Conservation (phyloP, 768 basidiomycete species). For the Cystobasidium ongulense region DNA sequence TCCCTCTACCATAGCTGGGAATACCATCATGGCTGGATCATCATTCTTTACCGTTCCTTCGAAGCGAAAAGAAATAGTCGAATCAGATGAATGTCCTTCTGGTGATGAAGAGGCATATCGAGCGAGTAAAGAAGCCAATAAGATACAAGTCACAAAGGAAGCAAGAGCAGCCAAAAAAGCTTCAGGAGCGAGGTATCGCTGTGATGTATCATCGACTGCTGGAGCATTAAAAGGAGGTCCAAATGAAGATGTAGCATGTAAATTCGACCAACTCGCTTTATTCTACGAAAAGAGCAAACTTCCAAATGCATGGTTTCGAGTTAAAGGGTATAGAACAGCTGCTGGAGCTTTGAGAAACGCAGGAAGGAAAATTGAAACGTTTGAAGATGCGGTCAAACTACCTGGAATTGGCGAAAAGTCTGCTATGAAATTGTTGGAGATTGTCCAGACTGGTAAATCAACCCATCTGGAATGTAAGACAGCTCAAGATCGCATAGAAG, state of each 20-base stretch:
- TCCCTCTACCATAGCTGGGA: not conserved
- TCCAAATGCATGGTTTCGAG: slow-evolving; percentile 17
- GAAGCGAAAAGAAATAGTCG: not conserved
- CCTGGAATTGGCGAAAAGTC: slow-evolving; percentile 31
- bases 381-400: slow-evolving; percentile 24
- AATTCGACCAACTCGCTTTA: slow-evolving; percentile 9
- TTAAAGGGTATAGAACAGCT: slow-evolving; percentile 23
- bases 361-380: slow-evolving; percentile 28
- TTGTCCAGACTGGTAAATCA: slow-evolving; percentile 32
- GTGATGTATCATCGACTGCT: not conserved
- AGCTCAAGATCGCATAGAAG: slow-evolving; percentile 11
- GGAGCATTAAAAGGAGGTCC: slow-evolving; percentile 11
- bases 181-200: not conserved
- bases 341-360: slow-evolving; percentile 28
- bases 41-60: slow-evolving; percentile 6
- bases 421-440: slow-evolving; percentile 33
- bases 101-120: slow-evolving; percentile 30
- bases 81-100: slow-evolving; percentile 39
- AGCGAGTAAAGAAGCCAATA: not conserved
- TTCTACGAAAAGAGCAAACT: slow-evolving; percentile 24
- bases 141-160: not conserved
- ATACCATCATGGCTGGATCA: not conserved
- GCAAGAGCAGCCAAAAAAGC: not conserved
- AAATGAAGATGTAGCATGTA: slow-evolving; percentile 13
- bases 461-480: slow-evolving; percentile 12